Evolutionary conservation across 1,284 basidiomycete species (phyloP), one percentile per base, ranked within the genome.

Genomic region (Chondrostereum purpureum): DNA sequence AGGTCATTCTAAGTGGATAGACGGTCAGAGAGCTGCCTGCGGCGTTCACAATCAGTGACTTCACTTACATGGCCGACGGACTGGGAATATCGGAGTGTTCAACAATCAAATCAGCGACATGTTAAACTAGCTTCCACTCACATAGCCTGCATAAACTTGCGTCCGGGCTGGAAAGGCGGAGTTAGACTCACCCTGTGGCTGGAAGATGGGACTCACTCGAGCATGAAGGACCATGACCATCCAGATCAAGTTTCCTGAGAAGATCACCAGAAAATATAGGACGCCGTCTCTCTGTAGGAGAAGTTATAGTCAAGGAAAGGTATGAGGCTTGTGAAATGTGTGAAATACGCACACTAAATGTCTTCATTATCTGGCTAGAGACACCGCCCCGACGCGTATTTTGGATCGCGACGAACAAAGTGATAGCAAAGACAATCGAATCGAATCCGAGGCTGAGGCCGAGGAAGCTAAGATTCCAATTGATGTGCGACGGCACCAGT

Each of bases 201-300:
- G 18, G 17, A n/a, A 35, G 24, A 35, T 12, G 10, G 17, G n/a
- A 45, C 52, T 36, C 17, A 54, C 55, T 6, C 46, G 52, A 18
- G 53, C 55, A 27, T 53, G 40, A 10, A 56, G 22, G 1, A 55
- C 18, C 10, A 56, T 42, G 1, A 58, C 40, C 14, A 56, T 37
- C 56, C 56, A 58, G 1, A 54, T 41, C 21, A 56, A 46, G 36
- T 57, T 57, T 5, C 51, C 54, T 1, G 54, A 53, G 20, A 58
- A 56, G 3, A 58, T 45, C 13, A 56, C 53, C 5, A 55, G 48
- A 43, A 58, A 58, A 36, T 56, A 58, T 11, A 56, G 3, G 8
- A 56, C 42, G 1, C 56, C 56, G 18, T 58, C 56, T 1, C 52
- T 47, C 27, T 31, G 8, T n/a, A n/a, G n/a, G 27, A 31, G n/a